phyloP scores from a whole-genome alignment of 768 basidiomycete species.

The Crassisporium funariophilum region DNA sequence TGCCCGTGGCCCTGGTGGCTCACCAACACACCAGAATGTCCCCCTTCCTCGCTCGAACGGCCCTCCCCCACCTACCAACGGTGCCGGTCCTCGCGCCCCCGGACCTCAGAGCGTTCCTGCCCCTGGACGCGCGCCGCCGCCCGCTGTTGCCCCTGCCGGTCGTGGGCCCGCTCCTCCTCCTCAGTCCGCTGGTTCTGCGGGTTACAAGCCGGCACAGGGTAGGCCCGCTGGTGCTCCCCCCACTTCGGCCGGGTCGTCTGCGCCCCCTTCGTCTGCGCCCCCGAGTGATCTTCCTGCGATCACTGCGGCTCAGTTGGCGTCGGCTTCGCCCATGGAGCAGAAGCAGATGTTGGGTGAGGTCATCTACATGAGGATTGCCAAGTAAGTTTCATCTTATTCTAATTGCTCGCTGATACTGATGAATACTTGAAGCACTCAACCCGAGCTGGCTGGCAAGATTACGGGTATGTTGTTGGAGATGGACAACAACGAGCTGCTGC shows the following conservation, averaged over 20 bases:
- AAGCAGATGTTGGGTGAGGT: slow-evolving; percentile 99
- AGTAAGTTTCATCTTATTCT: slow-evolving; percentile 49
- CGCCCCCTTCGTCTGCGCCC: slow-evolving; percentile 40
- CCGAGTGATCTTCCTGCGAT: slow-evolving; percentile 44
- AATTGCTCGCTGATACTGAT: slow-evolving; percentile 10
- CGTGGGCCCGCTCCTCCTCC: slow-evolving; percentile 35
- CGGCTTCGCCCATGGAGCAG: slow-evolving; percentile 82
- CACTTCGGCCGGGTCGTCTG: slow-evolving; percentile 43
- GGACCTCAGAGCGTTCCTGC: slow-evolving; percentile 51
- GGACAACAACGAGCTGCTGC: slow-evolving; percentile 92
- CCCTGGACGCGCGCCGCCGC: slow-evolving; percentile 34
- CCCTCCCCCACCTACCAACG: slow-evolving; percentile 57
- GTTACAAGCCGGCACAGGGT: slow-evolving; percentile 42
- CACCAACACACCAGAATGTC: slow-evolving; percentile 64
- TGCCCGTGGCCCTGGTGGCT: slow-evolving; percentile 68
- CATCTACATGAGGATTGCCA: slow-evolving; percentile 87
- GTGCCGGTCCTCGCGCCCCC: slow-evolving; percentile 50
- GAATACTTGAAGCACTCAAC: slow-evolving; percentile 59
- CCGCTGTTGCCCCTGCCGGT: slow-evolving; percentile 35
- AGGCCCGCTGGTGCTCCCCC: slow-evolving; percentile 44
- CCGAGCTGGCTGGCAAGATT: slow-evolving; percentile 96
- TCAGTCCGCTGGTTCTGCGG: slow-evolving; percentile 22
- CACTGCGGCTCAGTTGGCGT: slow-evolving; percentile 51
- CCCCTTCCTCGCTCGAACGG: slow-evolving; percentile 69
- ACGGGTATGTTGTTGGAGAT: slow-evolving; percentile 99